Evolutionary conservation across 768 basidiomycete genomes (phyloP).

Genomic region (Podaxis carcinomalis): DNA sequence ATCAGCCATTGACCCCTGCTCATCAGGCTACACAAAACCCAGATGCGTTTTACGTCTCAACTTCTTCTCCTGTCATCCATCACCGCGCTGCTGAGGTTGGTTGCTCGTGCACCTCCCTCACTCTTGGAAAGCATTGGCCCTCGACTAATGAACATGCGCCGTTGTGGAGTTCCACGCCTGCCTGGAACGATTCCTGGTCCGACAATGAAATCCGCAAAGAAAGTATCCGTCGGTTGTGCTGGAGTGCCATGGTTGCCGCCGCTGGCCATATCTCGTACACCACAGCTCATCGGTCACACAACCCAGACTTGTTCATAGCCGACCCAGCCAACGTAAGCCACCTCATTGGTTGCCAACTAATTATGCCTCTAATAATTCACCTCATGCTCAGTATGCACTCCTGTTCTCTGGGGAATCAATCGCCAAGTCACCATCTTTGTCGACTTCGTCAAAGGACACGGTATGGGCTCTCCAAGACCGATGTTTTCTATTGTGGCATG

Average conservation of each 20-base stretch:
- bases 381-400: conserved; percentile 51
- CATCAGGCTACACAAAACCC: background rate
- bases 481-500: conserved; percentile 68
- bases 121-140: conserved; percentile 49
- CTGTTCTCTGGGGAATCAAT: conserved; percentile 73
- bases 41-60: conserved; percentile 4
- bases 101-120: conserved; percentile 46
- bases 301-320: conserved; percentile 50
- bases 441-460: conserved; percentile 52
- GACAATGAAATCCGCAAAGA: conserved; percentile 67
- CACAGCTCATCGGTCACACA: conserved; percentile 34
- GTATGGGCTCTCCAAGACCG: conserved; percentile 76
- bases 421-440: conserved; percentile 26
- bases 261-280: conserved; percentile 64
- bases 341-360: background rate
- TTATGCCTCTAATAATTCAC: background rate
- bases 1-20: conserved; percentile 12
- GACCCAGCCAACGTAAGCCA: conserved; percentile 63
- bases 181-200: conserved; percentile 56
- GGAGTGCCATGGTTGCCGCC: conserved; percentile 62
- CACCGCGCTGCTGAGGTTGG: conserved; percentile 19
- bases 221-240: conserved; percentile 67
- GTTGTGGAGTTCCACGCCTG: conserved; percentile 60
- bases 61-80: conserved; percentile 4
- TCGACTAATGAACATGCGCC: conserved; percentile 50